phyloP scores from a whole-genome alignment of 2,329 filamentous ascomycete species.

The Neurospora sp. region DNA sequence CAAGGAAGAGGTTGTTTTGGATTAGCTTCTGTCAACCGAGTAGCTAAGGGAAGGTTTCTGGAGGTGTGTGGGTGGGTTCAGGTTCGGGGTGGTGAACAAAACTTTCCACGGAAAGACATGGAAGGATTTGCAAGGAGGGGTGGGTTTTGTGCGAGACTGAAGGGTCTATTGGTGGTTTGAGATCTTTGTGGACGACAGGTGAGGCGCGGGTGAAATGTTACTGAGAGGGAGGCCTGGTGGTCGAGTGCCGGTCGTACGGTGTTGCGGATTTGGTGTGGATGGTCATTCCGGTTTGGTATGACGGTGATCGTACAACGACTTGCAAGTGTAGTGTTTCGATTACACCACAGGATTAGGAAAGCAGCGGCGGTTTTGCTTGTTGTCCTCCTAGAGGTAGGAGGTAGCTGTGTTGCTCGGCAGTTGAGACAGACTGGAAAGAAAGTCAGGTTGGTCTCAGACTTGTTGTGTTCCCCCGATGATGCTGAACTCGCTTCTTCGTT shows the following conservation, averaged over 20 bases:
- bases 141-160: background rate
- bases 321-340: conserved; percentile 2
- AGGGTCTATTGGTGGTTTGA: background rate
- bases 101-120: background rate
- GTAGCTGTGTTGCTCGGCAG: conserved; percentile 5
- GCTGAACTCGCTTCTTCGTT: background rate
- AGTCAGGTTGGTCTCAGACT: conserved; percentile 1
- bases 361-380: background rate
- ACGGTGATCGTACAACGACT: conserved; percentile 8
- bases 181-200: background rate
- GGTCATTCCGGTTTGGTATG: conserved; percentile 3
- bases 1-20: background rate
- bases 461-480: conserved; percentile 1
- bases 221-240: background rate
- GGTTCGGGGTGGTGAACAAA: background rate
- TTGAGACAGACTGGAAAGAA: background rate
- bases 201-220: background rate
- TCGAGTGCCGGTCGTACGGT: conserved; percentile 6
- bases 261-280: conserved; percentile 5
- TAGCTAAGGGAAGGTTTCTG: background rate
- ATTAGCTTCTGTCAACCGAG: background rate
- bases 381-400: background rate
- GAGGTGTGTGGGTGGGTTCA: background rate
- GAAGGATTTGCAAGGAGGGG: background rate
- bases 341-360: conserved; percentile 2